phyloP scores from a whole-genome alignment of 148 eudicot species.

The Cornus florida region DNA sequence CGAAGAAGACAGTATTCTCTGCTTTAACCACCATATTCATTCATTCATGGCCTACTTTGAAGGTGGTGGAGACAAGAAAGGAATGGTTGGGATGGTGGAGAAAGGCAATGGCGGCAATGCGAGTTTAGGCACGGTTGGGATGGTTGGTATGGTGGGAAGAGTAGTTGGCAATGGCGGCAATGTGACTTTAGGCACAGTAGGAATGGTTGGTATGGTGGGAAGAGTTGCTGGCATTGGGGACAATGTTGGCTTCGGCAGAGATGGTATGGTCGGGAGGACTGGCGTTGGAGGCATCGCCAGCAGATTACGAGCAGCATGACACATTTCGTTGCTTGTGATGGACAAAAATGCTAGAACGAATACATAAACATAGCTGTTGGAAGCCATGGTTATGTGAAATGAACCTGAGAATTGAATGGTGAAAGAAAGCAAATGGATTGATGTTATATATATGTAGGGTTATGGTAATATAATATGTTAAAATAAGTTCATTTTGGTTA shows the following conservation, averaged over 20 bases:
- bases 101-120: not conserved
- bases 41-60: not conserved
- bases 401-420: not conserved
- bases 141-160: not conserved
- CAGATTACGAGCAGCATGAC: no score
- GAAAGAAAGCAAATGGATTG: not conserved
- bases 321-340: no score
- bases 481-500: not conserved
- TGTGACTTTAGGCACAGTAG: not conserved
- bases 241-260: not conserved
- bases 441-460: no score
- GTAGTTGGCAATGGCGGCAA: not conserved
- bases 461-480: no score
- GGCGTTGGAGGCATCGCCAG: no score
- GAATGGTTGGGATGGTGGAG: conserved; percentile 3
- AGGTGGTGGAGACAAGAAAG: conserved; percentile 11
- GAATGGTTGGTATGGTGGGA: conserved; percentile 6
- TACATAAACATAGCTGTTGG: no score
- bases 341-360: no score
- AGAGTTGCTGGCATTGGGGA: not conserved
- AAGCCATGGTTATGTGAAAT: no score
- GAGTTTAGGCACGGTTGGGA: not conserved
- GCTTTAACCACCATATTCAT: no score
- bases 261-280: not conserved
- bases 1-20: not conserved